Conservation (phyloP, 305 asterid species). For the Fraxinus dipetala region DNA sequence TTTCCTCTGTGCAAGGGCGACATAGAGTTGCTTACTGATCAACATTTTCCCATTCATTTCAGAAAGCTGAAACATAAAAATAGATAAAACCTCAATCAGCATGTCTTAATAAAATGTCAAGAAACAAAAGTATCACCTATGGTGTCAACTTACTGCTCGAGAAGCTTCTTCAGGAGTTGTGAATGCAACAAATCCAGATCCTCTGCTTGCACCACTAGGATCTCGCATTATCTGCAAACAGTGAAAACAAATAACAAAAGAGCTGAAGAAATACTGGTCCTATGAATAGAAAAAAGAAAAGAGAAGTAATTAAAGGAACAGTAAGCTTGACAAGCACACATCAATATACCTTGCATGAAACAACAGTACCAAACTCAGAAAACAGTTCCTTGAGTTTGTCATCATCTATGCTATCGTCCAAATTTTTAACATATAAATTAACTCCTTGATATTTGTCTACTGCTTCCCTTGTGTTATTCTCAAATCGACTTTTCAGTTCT, state of each 20-base stretch:
- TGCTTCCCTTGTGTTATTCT: slow-evolving; percentile 35
- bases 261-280: neutral
- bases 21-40: slow-evolving; percentile 40
- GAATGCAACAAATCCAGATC: slow-evolving; percentile 44
- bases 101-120: neutral
- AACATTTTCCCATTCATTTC: slow-evolving; percentile 40
- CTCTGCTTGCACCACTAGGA: slow-evolving; percentile 41
- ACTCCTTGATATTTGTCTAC: slow-evolving; percentile 38
- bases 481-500: slow-evolving; percentile 35
- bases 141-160: slow-evolving; percentile 34
- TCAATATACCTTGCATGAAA: slow-evolving; percentile 35
- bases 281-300: neutral
- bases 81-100: neutral
- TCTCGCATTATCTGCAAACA: slow-evolving; percentile 34
- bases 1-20: slow-evolving; percentile 43
- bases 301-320: neutral
- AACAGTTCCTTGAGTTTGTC: slow-evolving; percentile 39
- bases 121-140: neutral
- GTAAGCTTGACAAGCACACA: neutral
- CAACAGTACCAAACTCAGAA: slow-evolving; percentile 35
- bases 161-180: slow-evolving; percentile 39
- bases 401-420: slow-evolving; percentile 40
- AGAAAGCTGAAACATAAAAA: slow-evolving; percentile 23
- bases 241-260: neutral
- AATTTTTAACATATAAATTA: slow-evolving; percentile 38